A percentile compares a stretch with the other conserved stretches of the same genome.
Conservation (phyloP, 1,139 yeast species). For the Zygotorulaspora mrakii region DNA sequence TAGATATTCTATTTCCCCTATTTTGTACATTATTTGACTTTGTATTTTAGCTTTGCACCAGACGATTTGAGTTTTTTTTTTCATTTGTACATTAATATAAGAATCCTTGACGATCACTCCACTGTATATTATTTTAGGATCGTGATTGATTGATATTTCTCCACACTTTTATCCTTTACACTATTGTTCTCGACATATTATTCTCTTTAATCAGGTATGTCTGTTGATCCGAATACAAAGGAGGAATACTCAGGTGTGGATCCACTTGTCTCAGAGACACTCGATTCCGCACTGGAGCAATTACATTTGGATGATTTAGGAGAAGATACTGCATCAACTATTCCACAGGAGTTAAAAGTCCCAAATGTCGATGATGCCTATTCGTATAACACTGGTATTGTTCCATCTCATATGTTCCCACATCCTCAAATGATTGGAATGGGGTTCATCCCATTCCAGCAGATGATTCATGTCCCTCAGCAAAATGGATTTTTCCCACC, state of each 20-base stretch:
- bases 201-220: conserved; percentile 8
- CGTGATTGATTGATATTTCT: too few species aligned
- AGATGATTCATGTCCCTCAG: conserved; percentile 36
- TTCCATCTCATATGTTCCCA: conserved; percentile 24
- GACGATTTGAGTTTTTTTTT: conserved; percentile 6
- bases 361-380: conserved; percentile 4
- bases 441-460: conserved; percentile 35
- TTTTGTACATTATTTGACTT: conserved; percentile 19
- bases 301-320: conserved; percentile 31
- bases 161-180: too few species aligned
- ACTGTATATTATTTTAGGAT: conserved; percentile 14
- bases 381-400: conserved; percentile 8
- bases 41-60: conserved; percentile 18
- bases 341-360: conserved; percentile 3
- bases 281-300: conserved; percentile 35
- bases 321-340: conserved; percentile 2
- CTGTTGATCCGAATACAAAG: conserved; percentile 10
- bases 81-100: conserved; percentile 13
- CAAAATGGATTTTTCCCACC: conserved; percentile 31
- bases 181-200: neutral
- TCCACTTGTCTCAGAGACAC: conserved; percentile 26
- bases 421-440: conserved; percentile 33
- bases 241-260: conserved; percentile 12
- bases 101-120: conserved; percentile 1
- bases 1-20: conserved; percentile 9